Percentiles rank a stretch among this genome's conserved stretches.
These are phyloP conservation scores for Sporobolomyces phaffii DNA, from an alignment of 768 basidiomycete species.

Conservation along the genomic window DNA sequence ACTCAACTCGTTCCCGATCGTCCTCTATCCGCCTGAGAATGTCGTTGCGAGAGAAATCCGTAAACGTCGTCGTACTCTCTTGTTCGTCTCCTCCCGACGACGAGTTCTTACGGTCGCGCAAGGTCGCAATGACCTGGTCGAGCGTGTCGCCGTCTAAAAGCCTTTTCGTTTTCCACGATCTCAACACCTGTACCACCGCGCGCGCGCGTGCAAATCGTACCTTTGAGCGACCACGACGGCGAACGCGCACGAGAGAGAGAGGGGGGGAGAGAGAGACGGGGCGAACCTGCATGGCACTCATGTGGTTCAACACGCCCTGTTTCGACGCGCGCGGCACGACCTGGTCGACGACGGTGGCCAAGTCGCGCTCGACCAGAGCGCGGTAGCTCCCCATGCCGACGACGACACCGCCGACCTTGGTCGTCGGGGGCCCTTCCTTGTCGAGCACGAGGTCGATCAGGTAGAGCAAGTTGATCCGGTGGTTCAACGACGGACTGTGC, in stretches of 20 bases:
- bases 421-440: conserved; percentile 20
- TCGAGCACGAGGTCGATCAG: conserved; percentile 48
- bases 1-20: conserved; percentile 48
- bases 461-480: conserved; percentile 50
- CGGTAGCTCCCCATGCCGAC: conserved; percentile 35
- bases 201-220: neutral
- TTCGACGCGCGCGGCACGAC: conserved; percentile 47
- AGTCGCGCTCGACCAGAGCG: conserved; percentile 44
- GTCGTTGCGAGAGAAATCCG: conserved; percentile 48
- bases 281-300: conserved; percentile 49
- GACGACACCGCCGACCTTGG: neutral
- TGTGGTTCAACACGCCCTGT: conserved; percentile 49
- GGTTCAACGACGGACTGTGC: conserved; percentile 47
- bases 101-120: conserved; percentile 25
- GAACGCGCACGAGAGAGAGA: too few species aligned
- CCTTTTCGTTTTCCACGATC: conserved; percentile 39
- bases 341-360: conserved; percentile 45
- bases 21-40: conserved; percentile 51
- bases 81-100: neutral
- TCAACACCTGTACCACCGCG: conserved; percentile 27
- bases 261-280: too few species aligned
- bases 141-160: conserved; percentile 29
- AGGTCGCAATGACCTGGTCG: conserved; percentile 24
- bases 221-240: too few species aligned
- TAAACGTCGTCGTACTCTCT: conserved; percentile 15